Conservation (phyloP, 2,329 filamentous ascomycete genomes). For the Fusarium sp. region DNA sequence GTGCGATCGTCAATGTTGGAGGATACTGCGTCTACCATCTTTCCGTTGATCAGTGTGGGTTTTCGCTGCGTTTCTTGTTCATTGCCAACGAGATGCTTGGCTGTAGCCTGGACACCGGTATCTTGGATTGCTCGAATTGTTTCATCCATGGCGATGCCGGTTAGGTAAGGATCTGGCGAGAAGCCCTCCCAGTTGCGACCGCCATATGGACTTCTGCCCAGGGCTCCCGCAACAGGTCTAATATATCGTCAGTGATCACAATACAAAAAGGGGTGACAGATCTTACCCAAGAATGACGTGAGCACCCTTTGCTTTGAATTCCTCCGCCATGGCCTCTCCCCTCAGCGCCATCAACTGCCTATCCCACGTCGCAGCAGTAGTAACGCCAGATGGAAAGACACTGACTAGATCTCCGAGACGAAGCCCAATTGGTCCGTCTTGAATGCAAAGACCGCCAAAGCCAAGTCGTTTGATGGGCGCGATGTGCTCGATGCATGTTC, state of each 20-base stretch:
- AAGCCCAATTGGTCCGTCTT: constrained; percentile 47
- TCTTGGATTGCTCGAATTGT: constrained; percentile 48
- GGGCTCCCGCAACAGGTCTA: constrained; percentile 60
- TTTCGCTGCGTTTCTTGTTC: constrained; percentile 49
- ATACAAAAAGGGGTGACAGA: constrained; percentile 73
- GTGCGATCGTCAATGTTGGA: constrained; percentile 67
- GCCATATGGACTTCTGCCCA: constrained; percentile 54
- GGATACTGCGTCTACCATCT: constrained; percentile 41
- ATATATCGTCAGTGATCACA: constrained; percentile 75
- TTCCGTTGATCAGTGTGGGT: constrained; percentile 40
- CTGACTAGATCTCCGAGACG: constrained; percentile 53
- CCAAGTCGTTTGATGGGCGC: constrained; percentile 52
- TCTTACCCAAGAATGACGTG: constrained; percentile 67
- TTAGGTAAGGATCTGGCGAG: constrained; percentile 74
- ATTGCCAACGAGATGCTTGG: constrained; percentile 52
- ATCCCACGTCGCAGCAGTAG: constrained; percentile 73
- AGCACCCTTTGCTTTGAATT: constrained; percentile 77
- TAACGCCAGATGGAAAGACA: constrained; percentile 65
- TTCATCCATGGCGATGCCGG: constrained; percentile 60
- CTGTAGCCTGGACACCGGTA: constrained; percentile 50
- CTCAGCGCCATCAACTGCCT: constrained; percentile 73
- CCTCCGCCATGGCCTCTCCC: constrained; percentile 60
- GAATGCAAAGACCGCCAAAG: constrained; percentile 55
- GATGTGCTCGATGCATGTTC: constrained; percentile 49
- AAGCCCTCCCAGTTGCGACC: constrained; percentile 74